Percentiles rank a stretch among this genome's conserved stretches.
phyloP scores from a whole-genome alignment of 176 grass and related monocot genomes.

The Avena sativa region DNA sequence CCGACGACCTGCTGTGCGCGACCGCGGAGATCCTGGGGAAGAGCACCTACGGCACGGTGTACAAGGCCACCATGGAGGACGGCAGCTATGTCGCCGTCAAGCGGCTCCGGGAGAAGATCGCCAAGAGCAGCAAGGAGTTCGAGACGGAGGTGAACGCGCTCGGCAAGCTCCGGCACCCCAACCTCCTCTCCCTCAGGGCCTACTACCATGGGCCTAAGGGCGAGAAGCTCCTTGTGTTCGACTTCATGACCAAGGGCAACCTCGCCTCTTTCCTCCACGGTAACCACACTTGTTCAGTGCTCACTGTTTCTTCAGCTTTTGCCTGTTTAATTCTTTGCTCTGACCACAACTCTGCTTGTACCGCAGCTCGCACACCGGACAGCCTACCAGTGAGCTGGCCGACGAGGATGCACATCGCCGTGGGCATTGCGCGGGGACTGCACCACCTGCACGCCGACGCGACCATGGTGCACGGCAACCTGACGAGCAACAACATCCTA shows the following conservation, averaged over 20 bases:
- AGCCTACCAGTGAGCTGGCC: slow-evolving; percentile 62
- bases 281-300: slow-evolving; percentile 36
- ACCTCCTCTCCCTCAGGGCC: slow-evolving; percentile 78
- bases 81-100: slow-evolving; percentile 91
- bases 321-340: not conserved
- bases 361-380: slow-evolving; percentile 69
- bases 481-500: slow-evolving; percentile 89
- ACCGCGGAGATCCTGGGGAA: slow-evolving; percentile 98
- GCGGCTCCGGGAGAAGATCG: slow-evolving; percentile 86
- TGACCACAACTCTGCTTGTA: not conserved
- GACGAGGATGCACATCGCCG: slow-evolving; percentile 80
- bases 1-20: slow-evolving; percentile 92
- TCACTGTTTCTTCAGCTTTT: not conserved
- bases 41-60: slow-evolving; percentile 96
- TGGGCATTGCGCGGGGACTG: slow-evolving; percentile 68
- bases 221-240: slow-evolving; percentile 98
- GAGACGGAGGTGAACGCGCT: slow-evolving; percentile 76
- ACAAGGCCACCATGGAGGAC: slow-evolving; percentile 92
- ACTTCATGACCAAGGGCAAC: slow-evolving; percentile 93
- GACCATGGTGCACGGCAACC: slow-evolving; percentile 88
- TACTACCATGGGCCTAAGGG: slow-evolving; percentile 91
- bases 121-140: slow-evolving; percentile 93
- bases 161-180: slow-evolving; percentile 79
- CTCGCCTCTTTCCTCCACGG: slow-evolving; percentile 87
- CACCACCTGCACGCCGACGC: slow-evolving; percentile 72